Evolutionary conservation across 2,329 filamentous ascomycete genomes (phyloP).

Genomic region (Ilyonectria destructans): DNA sequence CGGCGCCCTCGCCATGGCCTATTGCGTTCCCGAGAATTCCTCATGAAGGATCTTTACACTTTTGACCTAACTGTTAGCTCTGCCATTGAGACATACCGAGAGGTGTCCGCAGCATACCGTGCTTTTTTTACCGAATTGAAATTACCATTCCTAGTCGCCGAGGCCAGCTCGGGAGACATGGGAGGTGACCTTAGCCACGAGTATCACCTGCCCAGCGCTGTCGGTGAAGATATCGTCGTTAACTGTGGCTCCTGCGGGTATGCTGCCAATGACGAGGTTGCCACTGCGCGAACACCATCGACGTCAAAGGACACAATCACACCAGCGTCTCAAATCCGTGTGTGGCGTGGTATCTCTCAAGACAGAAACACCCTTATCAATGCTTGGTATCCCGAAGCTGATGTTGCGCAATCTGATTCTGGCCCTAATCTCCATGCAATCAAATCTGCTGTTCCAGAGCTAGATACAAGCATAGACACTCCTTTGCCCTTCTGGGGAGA

Average conservation of each 20-base stretch:
- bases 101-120: constrained; percentile 82
- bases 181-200: constrained; percentile 95
- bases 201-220: constrained; percentile 86
- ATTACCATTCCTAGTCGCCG: constrained; percentile 86
- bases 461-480: constrained; percentile 81
- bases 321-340: constrained; percentile 47
- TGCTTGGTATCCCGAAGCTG: constrained; percentile 73
- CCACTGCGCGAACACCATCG: constrained; percentile 55
- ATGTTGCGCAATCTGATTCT: constrained; percentile 45
- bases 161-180: constrained; percentile 96
- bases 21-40: constrained; percentile 89
- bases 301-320: neutral
- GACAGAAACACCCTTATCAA: constrained; percentile 80
- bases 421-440: constrained; percentile 72
- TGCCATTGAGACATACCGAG: constrained; percentile 86
- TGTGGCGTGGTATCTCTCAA: constrained; percentile 77
- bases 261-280: constrained; percentile 91
- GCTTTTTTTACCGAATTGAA: constrained; percentile 87
- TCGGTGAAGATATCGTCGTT: constrained; percentile 90
- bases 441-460: constrained; percentile 75
- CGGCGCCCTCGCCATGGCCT: constrained; percentile 89
- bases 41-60: constrained; percentile 99
- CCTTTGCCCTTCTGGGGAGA: constrained; percentile 68
- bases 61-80: constrained; percentile 81
- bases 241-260: constrained; percentile 83